Evolutionary conservation across 176 grass and related monocot species (phyloP), one percentile per base, ranked within the genome.

Genomic region (Juncus inflexus): DNA sequence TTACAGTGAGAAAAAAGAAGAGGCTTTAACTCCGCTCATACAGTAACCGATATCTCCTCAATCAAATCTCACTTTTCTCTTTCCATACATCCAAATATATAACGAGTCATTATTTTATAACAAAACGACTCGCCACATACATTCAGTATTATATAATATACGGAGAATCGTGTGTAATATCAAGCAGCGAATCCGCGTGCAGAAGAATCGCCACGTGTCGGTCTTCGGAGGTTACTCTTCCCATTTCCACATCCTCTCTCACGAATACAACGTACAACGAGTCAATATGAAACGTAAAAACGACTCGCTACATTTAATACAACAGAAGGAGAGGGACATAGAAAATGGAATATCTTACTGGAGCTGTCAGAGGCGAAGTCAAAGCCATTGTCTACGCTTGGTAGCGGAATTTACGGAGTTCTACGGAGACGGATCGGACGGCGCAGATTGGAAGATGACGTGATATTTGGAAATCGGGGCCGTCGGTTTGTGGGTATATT

Each of bases 371-470:
- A 60, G 1, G 12, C 40, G 42, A 71, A 71, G 68, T 71, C 68
- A 71, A 71, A 71, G 38, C 54, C 54, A 11, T 15, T 71, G 68
- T 60, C 9, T 71, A 47, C 68, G 53, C 54, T 58, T 60, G 15
- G 3, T 52, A 59, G 13, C 68, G 35, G 41, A 71, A 71, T 71
- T 71, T 71, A 71, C 68, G 68, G 68, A 59, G 45, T 71, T 71
- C 54, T 11, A 71, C 68, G 68, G 40, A 59, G 37, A 71, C 54
- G 54, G 54, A 71, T 71, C 68, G 14, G 39, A 71, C 54, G 68
- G 68, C 4, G 14, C 6, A 0, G 0, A 3, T 56, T 41, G 4
- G 11, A 4, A n/a, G 9, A 4, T 19, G 54, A 42, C 9, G 14
- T 45, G 37, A 43, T 5, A 3, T 15, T 3, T 6, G 5, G 3